Conservation (phyloP, 2,329 filamentous ascomycete species). For the Hypoxylon sp. region DNA sequence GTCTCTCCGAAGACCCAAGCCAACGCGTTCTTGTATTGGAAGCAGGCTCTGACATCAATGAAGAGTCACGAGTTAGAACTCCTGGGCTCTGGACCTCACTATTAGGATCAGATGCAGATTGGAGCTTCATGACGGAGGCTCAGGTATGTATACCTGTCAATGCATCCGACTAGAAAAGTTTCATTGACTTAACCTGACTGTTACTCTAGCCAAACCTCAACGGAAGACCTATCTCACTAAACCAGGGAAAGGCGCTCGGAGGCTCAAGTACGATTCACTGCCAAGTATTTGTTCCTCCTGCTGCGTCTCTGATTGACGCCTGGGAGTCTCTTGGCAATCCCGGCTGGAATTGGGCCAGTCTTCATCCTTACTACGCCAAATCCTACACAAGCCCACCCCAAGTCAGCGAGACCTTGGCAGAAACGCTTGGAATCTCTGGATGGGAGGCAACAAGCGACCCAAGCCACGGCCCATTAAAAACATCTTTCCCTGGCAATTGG, state of each 20-base stretch:
- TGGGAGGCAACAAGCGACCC: conserved; percentile 2
- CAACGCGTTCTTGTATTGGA: conserved; percentile 30
- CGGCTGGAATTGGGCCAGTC: conserved; percentile 33
- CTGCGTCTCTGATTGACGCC: conserved; percentile 24
- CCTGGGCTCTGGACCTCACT: conserved; percentile 18
- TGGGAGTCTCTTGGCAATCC: conserved; percentile 37
- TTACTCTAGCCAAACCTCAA: conserved; percentile 17
- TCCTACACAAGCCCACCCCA: conserved; percentile 25
- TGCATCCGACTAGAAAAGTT: background rate
- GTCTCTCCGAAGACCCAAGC: conserved; percentile 24
- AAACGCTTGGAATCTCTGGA: conserved; percentile 15
- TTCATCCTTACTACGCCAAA: conserved; percentile 31
- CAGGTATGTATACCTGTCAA: too few species aligned
- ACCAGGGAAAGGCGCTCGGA: conserved; percentile 37
- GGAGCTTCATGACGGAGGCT: conserved; percentile 19
- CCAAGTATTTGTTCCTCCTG: conserved; percentile 32
- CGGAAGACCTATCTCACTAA: conserved; percentile 24
- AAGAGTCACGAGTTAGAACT: conserved; percentile 14
- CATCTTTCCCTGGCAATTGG: conserved; percentile 14
- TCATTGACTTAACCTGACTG: background rate
- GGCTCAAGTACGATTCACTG: conserved; percentile 39
- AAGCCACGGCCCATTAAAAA: conserved; percentile 10
- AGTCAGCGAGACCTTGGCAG: conserved; percentile 24
- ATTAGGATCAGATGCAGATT: conserved; percentile 19
- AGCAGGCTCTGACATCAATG: conserved; percentile 21